Evolutionary conservation across 2,329 filamentous ascomycete genomes (phyloP).

Genomic region (Diaporthe amygdali): DNA sequence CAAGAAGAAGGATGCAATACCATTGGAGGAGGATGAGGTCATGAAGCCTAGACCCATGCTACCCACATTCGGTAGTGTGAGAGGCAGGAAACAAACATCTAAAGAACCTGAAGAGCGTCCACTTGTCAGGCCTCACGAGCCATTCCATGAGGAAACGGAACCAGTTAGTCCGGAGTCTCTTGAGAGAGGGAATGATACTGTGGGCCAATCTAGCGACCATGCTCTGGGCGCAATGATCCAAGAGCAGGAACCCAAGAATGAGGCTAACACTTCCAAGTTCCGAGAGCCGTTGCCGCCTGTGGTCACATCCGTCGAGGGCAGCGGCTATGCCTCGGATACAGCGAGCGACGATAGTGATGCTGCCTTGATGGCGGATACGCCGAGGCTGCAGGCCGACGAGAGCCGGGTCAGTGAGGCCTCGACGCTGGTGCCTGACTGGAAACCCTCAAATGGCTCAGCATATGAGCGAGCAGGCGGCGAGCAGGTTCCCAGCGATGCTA

Average conservation of each 20-base stretch:
- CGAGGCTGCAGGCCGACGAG: constrained; percentile 28
- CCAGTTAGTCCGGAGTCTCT: constrained; percentile 28
- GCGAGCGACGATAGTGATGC: constrained; percentile 48
- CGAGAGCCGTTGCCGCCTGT: constrained; percentile 73
- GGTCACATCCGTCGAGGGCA: constrained; percentile 72
- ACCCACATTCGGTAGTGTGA: constrained; percentile 77
- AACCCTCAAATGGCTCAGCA: background rate
- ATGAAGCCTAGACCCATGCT: constrained; percentile 79
- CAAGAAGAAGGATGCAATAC: constrained; percentile 54
- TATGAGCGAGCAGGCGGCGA: background rate
- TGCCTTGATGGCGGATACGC: constrained; percentile 30
- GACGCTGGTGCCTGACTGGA: constrained; percentile 16
- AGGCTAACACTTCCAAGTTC: constrained; percentile 61
- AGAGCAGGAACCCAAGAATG: constrained; percentile 58
- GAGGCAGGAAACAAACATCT: constrained; percentile 62
- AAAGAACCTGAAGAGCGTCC: constrained; percentile 63
- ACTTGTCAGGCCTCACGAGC: constrained; percentile 59
- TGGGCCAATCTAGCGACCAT: constrained; percentile 65
- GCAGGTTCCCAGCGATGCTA: constrained; percentile 22
- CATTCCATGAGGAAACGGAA: constrained; percentile 32
- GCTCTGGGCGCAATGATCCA: constrained; percentile 62
- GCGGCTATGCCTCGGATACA: constrained; percentile 67
- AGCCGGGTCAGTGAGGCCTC: constrained; percentile 25
- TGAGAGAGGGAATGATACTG: background rate
- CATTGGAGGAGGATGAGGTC: constrained; percentile 65